Conservation (phyloP, 768 basidiomycete genomes). For the Suillus placidus region DNA sequence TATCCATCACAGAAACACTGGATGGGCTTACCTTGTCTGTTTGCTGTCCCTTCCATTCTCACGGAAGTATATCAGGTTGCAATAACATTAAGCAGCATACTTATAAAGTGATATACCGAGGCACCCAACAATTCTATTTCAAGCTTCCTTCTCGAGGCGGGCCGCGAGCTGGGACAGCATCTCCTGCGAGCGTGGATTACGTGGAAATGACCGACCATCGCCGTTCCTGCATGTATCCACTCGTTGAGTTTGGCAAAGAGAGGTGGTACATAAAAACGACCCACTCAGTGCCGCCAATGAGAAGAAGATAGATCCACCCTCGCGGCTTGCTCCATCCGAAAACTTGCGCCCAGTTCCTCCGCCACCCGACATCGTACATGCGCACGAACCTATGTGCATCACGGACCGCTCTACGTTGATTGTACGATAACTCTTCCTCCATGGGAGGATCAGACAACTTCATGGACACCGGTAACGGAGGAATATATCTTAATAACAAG, state of each 20-base stretch:
- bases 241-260: background rate
- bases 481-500: slow-evolving; percentile 69
- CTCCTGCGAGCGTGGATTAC: slow-evolving; percentile 67
- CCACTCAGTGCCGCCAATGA: slow-evolving; percentile 68
- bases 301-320: slow-evolving; percentile 56
- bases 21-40: background rate
- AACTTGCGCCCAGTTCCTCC: slow-evolving; percentile 68
- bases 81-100: background rate
- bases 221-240: slow-evolving; percentile 48
- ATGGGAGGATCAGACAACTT: slow-evolving; percentile 69
- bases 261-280: slow-evolving; percentile 24
- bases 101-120: background rate
- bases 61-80: background rate
- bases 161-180: slow-evolving; percentile 66
- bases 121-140: background rate
- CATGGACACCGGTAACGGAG: slow-evolving; percentile 51
- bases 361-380: slow-evolving; percentile 76
- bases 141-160: slow-evolving; percentile 47
- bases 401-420: slow-evolving; percentile 66
- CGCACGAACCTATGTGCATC: slow-evolving; percentile 62
- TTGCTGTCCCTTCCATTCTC: background rate
- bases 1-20: too few relatives aligned
- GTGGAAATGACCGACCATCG: slow-evolving; percentile 68
- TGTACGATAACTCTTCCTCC: slow-evolving; percentile 69
- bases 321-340: slow-evolving; percentile 58